Conservation (phyloP, 2,329 filamentous ascomycete genomes). For the Cercospora beticola region DNA sequence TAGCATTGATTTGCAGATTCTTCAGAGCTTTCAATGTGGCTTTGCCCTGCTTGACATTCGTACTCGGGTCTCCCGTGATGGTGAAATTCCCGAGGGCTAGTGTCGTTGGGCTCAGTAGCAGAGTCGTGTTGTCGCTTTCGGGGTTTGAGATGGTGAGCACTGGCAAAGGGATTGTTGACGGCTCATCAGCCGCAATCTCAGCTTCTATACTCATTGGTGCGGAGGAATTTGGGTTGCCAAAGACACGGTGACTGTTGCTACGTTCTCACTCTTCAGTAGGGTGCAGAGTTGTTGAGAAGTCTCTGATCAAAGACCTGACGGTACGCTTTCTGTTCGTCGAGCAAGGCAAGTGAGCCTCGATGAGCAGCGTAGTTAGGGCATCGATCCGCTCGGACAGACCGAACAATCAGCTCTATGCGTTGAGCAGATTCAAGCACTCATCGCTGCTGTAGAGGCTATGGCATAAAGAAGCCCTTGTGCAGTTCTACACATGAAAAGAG, state of each 20-base stretch:
- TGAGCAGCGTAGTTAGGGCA: too few relatives aligned
- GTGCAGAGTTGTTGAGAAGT: too few relatives aligned
- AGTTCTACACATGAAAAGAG: neutral
- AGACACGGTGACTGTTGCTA: neutral
- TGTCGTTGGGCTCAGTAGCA: too few relatives aligned
- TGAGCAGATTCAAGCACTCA: too few relatives aligned
- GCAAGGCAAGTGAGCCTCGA: too few relatives aligned
- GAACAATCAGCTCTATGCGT: too few relatives aligned
- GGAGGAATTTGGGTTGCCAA: neutral
- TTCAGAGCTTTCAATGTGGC: neutral
- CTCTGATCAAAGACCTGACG: too few relatives aligned
- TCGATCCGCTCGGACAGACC: too few relatives aligned
- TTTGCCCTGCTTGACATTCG: neutral
- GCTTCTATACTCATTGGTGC: neutral
- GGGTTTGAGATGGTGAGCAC: neutral
- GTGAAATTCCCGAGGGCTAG: neutral
- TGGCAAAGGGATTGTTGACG: neutral
- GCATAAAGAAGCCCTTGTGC: neutral
- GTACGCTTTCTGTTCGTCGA: too few relatives aligned
- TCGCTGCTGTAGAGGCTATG: neutral
- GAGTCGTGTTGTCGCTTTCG: neutral
- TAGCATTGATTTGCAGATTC: neutral
- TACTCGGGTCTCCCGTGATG: neutral
- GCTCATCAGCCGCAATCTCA: neutral
- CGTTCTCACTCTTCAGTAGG: too few relatives aligned